These are phyloP conservation scores for Penicillium taxi DNA, from an alignment of 495 filamentous ascomycete genomes.

Conservation along the genomic window DNA sequence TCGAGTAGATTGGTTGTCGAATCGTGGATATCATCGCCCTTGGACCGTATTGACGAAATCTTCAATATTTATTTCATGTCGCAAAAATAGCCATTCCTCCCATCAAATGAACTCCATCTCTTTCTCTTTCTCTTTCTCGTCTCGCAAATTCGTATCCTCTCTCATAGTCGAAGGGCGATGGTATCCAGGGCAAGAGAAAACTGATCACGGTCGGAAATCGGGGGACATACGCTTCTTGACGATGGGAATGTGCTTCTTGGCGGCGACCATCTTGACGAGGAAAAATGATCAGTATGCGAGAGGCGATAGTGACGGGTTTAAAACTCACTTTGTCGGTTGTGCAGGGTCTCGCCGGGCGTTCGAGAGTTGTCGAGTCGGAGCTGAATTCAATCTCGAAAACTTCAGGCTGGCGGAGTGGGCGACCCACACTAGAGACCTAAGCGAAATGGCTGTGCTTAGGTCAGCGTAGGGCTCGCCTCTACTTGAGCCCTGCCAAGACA, in stretches of 20 bases:
- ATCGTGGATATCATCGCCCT: slow-evolving; percentile 15
- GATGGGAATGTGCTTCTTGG: slow-evolving; percentile 98
- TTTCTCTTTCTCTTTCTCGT: slow-evolving; percentile 6
- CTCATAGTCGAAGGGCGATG: slow-evolving; percentile 17
- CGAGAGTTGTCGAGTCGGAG: slow-evolving; percentile 43
- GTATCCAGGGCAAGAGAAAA: slow-evolving; percentile 13
- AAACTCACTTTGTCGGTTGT: slow-evolving; percentile 41
- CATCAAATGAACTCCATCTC: slow-evolving; percentile 4
- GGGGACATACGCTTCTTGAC: slow-evolving; percentile 93
- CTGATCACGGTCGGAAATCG: slow-evolving; percentile 14
- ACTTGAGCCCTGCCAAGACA: slow-evolving; percentile 24
- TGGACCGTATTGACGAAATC: slow-evolving; percentile 5
- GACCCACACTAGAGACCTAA: slow-evolving; percentile 37
- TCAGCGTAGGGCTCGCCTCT: slow-evolving; percentile 19
- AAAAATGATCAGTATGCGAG: slow-evolving; percentile 12
- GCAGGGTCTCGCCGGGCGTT: slow-evolving; percentile 39
- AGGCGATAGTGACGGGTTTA: slow-evolving; percentile 5
- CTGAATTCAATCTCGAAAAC: slow-evolving; percentile 40
- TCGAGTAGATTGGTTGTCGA: slow-evolving; percentile 1
- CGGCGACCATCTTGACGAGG: slow-evolving; percentile 76
- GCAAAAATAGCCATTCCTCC: background rate
- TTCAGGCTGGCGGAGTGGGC: slow-evolving; percentile 28
- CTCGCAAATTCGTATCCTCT: background rate
- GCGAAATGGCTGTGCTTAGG: slow-evolving; percentile 24
- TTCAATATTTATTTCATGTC: background rate